Conservation (phyloP, 805 yeast species). For the Kazachstania viticola region DNA sequence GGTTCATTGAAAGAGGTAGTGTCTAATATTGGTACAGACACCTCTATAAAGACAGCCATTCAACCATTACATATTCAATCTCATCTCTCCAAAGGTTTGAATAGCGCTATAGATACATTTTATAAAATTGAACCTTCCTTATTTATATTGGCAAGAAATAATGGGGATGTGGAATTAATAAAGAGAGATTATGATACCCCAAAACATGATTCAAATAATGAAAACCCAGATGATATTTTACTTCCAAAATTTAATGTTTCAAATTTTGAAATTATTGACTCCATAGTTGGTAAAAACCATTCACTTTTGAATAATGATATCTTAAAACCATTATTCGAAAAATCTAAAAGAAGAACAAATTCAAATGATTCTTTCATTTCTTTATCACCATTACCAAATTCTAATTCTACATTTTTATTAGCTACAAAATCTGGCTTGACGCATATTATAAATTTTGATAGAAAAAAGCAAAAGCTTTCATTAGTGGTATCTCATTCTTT, state of each 20-base stretch:
- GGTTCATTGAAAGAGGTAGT: conserved; percentile 55
- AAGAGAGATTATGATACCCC: conserved; percentile 14
- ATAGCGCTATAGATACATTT: conserved; percentile 29
- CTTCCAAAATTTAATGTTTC: conserved; percentile 11
- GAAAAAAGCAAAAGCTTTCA: conserved; percentile 7
- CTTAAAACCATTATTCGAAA: conserved; percentile 13
- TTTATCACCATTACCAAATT: conserved; percentile 18
- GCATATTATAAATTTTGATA: conserved; percentile 19
- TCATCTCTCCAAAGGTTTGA: conserved; percentile 31
- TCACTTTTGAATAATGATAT: conserved; percentile 13
- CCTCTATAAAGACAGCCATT: conserved; percentile 54
- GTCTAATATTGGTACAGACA: conserved; percentile 64
- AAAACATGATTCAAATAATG: conserved; percentile 3
- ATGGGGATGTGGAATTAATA: conserved; percentile 34
- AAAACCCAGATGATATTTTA: neutral
- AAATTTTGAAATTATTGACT: conserved; percentile 13
- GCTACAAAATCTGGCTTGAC: conserved; percentile 29
- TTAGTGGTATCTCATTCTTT: conserved; percentile 20
- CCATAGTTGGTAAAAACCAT: conserved; percentile 8
- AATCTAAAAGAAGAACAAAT: conserved; percentile 21
- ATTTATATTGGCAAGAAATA: conserved; percentile 35
- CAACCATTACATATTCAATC: conserved; percentile 49
- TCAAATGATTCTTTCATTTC: conserved; percentile 31
- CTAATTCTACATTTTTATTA: conserved; percentile 20
- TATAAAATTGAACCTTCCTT: conserved; percentile 25